Conservation (phyloP, 2,329 filamentous ascomycete species). For the Chalara sp. region DNA sequence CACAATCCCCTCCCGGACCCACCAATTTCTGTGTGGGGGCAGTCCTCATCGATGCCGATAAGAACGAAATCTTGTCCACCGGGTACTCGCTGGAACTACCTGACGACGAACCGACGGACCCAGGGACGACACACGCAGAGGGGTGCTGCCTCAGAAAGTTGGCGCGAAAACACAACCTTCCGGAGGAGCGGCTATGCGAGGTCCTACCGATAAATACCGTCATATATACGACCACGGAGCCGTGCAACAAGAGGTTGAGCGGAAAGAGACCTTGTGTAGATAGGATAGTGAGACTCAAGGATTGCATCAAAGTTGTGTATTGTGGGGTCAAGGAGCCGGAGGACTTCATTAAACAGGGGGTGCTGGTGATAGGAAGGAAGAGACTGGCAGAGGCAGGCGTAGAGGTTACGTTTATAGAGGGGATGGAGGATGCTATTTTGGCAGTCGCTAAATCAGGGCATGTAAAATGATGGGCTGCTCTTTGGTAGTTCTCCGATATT, state of each 20-base stretch:
- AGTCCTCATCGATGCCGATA: constrained; percentile 57
- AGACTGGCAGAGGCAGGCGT: constrained; percentile 67
- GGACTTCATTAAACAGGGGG: constrained; percentile 75
- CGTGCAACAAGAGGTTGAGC: constrained; percentile 64
- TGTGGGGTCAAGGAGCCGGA: constrained; percentile 82
- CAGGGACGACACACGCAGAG: constrained; percentile 88
- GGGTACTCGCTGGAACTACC: constrained; percentile 83
- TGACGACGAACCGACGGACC: constrained; percentile 9
- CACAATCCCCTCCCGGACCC: constrained; percentile 71
- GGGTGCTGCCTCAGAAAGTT: constrained; percentile 80
- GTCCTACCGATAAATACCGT: constrained; percentile 47
- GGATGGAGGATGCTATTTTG: constrained; percentile 73
- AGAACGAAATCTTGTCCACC: constrained; percentile 58
- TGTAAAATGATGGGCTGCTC: no score
- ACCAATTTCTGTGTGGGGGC: constrained; percentile 91
- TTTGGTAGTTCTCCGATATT: no score
- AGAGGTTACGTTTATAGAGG: constrained; percentile 61
- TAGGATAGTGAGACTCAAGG: constrained; percentile 52
- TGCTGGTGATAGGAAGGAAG: constrained; percentile 32
- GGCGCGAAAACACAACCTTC: constrained; percentile 28
- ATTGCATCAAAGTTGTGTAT: constrained; percentile 54
- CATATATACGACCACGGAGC: constrained; percentile 88
- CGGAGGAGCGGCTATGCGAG: constrained; percentile 34
- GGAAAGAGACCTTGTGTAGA: constrained; percentile 72
- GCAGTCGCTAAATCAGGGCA: constrained; percentile 78